Conservation (phyloP, 768 basidiomycete genomes). For the Tephrocybe sp. region DNA sequence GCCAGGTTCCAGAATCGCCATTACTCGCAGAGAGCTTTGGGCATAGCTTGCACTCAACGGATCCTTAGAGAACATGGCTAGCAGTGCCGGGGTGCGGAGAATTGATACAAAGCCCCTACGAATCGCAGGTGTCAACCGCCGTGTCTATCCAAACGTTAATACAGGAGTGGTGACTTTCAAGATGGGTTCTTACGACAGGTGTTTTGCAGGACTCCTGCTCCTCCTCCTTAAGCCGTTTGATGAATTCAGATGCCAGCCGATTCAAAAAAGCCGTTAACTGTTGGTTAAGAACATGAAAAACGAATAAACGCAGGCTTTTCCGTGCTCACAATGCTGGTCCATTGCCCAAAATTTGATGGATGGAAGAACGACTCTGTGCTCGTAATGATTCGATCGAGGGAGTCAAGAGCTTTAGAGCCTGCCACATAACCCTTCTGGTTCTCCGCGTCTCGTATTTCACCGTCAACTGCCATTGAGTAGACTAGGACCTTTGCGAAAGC, state of each 20-base stretch:
- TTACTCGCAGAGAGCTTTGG: conserved; percentile 72
- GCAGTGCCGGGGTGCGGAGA: conserved; percentile 82
- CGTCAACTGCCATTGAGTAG: conserved; percentile 87
- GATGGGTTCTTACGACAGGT: conserved; percentile 51
- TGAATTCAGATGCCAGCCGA: conserved; percentile 72
- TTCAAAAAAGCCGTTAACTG: conserved; percentile 74
- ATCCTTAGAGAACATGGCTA: conserved; percentile 92
- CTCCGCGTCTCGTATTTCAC: conserved; percentile 50
- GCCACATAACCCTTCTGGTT: conserved; percentile 61
- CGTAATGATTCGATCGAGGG: conserved; percentile 83
- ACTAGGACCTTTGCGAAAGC: conserved; percentile 84
- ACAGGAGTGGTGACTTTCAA: neutral
- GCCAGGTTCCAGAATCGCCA: conserved; percentile 80
- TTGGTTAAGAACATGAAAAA: conserved; percentile 1
- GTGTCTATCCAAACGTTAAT: conserved; percentile 42
- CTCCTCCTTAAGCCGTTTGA: conserved; percentile 79
- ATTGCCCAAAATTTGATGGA: conserved; percentile 87
- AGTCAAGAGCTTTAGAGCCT: conserved; percentile 86
- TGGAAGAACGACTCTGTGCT: conserved; percentile 96
- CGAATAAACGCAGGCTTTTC: neutral
- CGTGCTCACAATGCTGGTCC: conserved; percentile 63
- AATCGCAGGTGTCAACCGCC: conserved; percentile 78
- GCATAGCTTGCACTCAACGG: conserved; percentile 77
- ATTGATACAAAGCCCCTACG: conserved; percentile 79
- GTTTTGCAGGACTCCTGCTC: conserved; percentile 76